A percentile compares a stretch with the other conserved stretches of the same genome.
Conservation (phyloP, 2,329 filamentous ascomycete genomes). For the Hymenoscyphus albidus region DNA sequence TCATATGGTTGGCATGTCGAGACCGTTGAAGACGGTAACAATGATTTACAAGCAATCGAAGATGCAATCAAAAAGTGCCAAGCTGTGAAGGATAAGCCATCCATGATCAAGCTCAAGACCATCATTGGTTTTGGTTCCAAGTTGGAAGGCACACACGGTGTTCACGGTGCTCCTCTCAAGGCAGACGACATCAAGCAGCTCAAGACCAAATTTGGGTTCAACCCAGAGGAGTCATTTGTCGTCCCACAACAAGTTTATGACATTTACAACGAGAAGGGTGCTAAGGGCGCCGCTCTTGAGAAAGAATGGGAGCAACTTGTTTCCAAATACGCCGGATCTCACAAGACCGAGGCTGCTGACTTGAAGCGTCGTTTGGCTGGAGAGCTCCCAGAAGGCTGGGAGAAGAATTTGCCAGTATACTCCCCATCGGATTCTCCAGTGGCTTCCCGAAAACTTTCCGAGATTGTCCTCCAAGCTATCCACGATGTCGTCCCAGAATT, state of each 20-base stretch:
- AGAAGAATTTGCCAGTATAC: constrained; percentile 89
- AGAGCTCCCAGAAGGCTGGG: constrained; percentile 92
- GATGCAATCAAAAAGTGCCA: constrained; percentile 80
- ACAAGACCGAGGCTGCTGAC: constrained; percentile 76
- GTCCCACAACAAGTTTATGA: constrained; percentile 96
- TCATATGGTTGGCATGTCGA: constrained; percentile 93
- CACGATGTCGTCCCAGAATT: constrained; percentile 82
- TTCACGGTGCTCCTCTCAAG: constrained; percentile 96
- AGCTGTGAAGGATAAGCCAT: constrained; percentile 91
- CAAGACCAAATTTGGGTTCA: constrained; percentile 94
- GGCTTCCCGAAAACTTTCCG: constrained; percentile 93
- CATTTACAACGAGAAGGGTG: constrained; percentile 76
- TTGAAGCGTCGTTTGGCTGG: constrained; percentile 74
- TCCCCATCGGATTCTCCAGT: constrained; percentile 78
- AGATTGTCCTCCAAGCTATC: constrained; percentile 87
- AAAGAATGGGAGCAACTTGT: constrained; percentile 94
- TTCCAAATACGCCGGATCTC: constrained; percentile 75
- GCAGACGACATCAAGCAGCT: constrained; percentile 88
- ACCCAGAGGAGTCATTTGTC: constrained; percentile 87
- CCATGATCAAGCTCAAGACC: constrained; percentile 93
- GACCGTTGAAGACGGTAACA: constrained; percentile 81
- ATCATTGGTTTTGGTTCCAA: constrained; percentile 96
- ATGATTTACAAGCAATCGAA: constrained; percentile 83
- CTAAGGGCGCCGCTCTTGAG: constrained; percentile 84
- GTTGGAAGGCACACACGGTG: constrained; percentile 88